Evolutionary conservation across 495 filamentous ascomycete species (phyloP).

Genomic region (Podospora sp.): DNA sequence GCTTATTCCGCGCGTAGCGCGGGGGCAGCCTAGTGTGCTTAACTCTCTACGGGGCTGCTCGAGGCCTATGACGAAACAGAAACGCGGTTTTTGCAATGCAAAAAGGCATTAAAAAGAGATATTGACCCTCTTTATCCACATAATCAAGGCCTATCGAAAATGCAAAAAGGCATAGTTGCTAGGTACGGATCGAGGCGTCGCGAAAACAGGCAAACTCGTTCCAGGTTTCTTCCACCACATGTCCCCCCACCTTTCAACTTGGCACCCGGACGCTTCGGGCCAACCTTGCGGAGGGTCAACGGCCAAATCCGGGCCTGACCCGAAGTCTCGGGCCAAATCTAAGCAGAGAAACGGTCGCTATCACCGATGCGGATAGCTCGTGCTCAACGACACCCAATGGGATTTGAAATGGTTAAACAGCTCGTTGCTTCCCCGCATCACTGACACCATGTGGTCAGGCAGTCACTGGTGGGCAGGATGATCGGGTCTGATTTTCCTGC

Average conservation of each 20-base stretch:
- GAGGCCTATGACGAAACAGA: too few species aligned
- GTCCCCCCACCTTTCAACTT: conserved; percentile 11
- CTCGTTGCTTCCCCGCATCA: not conserved
- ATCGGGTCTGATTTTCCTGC: not conserved
- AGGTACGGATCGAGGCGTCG: too few species aligned
- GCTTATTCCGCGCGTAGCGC: too few species aligned
- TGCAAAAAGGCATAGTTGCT: too few species aligned
- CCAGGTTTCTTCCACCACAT: too few species aligned
- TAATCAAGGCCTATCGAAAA: too few species aligned
- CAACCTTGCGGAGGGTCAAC: conserved; percentile 6
- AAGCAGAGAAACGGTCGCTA: conserved; percentile 18
- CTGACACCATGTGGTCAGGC: not conserved
- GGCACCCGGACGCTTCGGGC: not conserved
- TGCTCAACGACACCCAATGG: conserved; percentile 8
- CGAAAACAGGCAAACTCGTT: too few species aligned
- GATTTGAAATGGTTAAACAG: not conserved
- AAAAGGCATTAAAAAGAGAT: too few species aligned
- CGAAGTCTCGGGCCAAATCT: conserved; percentile 8
- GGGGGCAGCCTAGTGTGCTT: too few species aligned
- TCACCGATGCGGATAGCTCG: conserved; percentile 21
- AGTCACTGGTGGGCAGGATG: not conserved
- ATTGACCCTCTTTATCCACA: too few species aligned
- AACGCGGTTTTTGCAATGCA: too few species aligned
- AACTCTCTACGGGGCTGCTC: too few species aligned
- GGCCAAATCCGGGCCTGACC: not conserved